phyloP scores from a whole-genome alignment of 371 early-diverging fungal species.

The Gilbertella persicaria region DNA sequence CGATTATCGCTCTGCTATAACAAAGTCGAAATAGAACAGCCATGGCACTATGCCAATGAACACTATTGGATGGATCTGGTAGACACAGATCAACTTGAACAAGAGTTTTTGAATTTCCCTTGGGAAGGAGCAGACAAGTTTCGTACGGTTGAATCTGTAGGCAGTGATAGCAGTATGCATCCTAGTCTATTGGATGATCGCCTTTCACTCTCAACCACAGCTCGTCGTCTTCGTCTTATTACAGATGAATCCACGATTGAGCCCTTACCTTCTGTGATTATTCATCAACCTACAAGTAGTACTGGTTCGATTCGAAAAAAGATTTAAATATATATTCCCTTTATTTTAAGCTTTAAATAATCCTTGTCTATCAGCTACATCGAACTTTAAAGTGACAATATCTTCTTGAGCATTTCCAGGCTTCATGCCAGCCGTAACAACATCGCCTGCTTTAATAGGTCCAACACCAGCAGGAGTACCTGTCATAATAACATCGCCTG shows the following conservation, averaged over 20 bases:
- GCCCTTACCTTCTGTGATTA: conserved; percentile 9
- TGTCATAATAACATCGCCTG: conserved; percentile 78
- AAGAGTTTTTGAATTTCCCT: conserved; percentile 24
- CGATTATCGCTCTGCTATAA: conserved; percentile 38
- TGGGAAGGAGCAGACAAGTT: conserved; percentile 43
- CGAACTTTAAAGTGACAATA: conserved; percentile 30
- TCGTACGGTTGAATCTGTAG: conserved; percentile 5
- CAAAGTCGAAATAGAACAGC: conserved; percentile 19
- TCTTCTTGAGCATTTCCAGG: conserved; percentile 31
- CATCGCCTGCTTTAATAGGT: conserved; percentile 76
- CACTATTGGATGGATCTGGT: conserved; percentile 50
- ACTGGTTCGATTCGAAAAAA: not conserved
- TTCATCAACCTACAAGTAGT: conserved; percentile 4
- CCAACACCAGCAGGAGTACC: conserved; percentile 93
- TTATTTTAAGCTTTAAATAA: conserved; percentile 28
- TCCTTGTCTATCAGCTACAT: conserved; percentile 44
- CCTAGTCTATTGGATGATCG: not conserved
- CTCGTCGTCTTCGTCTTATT: conserved; percentile 2
- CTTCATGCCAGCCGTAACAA: conserved; percentile 73
- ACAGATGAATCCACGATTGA: conserved; percentile 12
- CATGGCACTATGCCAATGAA: conserved; percentile 23
- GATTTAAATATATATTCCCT: too few species aligned
- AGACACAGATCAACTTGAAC: conserved; percentile 17
- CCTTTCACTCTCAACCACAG: conserved; percentile 1
- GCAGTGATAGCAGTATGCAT: not conserved